Percentiles rank a stretch among this genome's conserved stretches.
phyloP scores from a whole-genome alignment of 768 basidiomycete species.

The Cyclocybe cylindracea region DNA sequence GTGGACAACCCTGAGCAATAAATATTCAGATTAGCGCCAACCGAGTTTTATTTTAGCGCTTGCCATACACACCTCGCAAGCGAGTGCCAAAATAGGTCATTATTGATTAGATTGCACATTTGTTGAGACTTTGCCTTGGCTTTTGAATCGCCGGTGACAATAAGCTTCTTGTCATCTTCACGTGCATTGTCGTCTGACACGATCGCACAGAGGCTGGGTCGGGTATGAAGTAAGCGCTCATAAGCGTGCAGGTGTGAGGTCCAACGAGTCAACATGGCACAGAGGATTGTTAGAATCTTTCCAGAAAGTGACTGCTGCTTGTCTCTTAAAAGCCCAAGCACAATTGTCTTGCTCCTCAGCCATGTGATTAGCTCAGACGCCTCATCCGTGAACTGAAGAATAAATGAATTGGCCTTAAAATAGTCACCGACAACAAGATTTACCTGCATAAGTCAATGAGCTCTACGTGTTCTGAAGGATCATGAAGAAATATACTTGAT shows the following conservation, averaged over 20 bases:
- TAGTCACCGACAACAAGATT: conserved; percentile 42
- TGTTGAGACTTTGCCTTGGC: conserved; percentile 22
- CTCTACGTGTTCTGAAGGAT: background rate
- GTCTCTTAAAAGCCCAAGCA: conserved; percentile 26
- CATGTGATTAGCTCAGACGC: conserved; percentile 38
- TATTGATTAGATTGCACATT: conserved; percentile 28
- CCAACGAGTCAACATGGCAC: conserved; percentile 37
- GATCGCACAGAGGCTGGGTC: conserved; percentile 14
- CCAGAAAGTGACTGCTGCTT: conserved; percentile 13
- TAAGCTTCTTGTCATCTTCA: conserved; percentile 8
- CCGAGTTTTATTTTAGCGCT: conserved; percentile 8
- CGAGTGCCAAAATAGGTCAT: conserved; percentile 29
- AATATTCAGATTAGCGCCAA: conserved; percentile 2
- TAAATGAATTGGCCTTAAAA: conserved; percentile 25
- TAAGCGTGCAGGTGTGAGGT: conserved; percentile 36
- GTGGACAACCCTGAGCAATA: conserved; percentile 21
- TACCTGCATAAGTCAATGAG: conserved; percentile 19
- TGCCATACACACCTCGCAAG: conserved; percentile 30
- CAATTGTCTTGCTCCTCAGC: conserved; percentile 31
- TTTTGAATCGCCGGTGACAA: conserved; percentile 23
- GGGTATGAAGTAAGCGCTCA: conserved; percentile 27
- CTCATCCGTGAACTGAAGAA: conserved; percentile 16
- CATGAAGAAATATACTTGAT: conserved; percentile 9
- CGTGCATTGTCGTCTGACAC: conserved; percentile 19
- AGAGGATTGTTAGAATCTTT: conserved; percentile 21